These are phyloP conservation scores for Penicillium subrubescens DNA, from an alignment of 495 filamentous ascomycete species.

Conservation along the genomic window DNA sequence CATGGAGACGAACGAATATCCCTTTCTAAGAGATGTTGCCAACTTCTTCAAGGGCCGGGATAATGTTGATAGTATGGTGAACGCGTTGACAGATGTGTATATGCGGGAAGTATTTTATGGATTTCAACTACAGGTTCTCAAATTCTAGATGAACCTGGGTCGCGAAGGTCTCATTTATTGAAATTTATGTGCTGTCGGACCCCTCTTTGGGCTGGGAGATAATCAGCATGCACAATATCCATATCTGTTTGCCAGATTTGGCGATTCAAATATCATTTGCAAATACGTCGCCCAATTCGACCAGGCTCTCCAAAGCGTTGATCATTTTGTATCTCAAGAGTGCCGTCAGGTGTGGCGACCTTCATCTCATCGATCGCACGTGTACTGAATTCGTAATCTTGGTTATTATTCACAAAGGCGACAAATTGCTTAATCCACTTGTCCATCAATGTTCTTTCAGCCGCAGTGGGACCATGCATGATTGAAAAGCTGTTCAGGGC, in stretches of 20 bases:
- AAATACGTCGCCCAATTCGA: conserved; percentile 13
- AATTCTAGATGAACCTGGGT: too few species aligned
- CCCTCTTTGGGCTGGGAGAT: too few species aligned
- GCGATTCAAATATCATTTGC: conserved; percentile 6
- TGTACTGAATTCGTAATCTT: conserved; percentile 22
- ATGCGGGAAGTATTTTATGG: too few species aligned
- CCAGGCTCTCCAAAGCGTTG: conserved; percentile 21
- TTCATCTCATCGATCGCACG: conserved; percentile 25
- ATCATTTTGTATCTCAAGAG: conserved; percentile 29
- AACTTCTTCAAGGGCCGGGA: not conserved
- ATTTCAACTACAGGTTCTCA: not conserved
- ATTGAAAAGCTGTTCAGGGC: conserved; percentile 25
- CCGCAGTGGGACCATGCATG: conserved; percentile 26
- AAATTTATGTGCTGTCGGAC: too few species aligned
- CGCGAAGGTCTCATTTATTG: too few species aligned
- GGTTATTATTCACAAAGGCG: conserved; percentile 28
- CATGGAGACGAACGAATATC: not conserved
- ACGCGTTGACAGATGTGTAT: not conserved
- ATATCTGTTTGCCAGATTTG: too few species aligned
- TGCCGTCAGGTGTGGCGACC: conserved; percentile 23
- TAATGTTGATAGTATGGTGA: not conserved
- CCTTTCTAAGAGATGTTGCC: not conserved
- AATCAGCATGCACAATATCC: too few species aligned
- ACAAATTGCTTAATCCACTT: conserved; percentile 29
- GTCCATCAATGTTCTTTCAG: conserved; percentile 25